A percentile compares a stretch with the other conserved stretches of the same genome.
Conservation (phyloP, 345 rosid genomes). For the Physaria fendleri region DNA sequence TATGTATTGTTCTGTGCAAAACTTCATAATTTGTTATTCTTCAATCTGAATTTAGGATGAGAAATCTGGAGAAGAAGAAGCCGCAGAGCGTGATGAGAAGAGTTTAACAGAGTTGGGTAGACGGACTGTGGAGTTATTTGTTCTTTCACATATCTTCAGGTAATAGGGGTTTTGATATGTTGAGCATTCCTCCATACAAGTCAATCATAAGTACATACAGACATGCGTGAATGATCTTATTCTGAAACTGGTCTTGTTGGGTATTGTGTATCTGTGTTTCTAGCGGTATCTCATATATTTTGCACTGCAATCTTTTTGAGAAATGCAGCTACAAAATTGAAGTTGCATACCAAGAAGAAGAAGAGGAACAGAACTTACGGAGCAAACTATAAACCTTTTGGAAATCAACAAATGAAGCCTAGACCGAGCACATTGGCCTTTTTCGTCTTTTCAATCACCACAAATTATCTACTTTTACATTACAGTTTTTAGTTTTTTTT, state of each 20-base stretch:
- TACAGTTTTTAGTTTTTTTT: no score
- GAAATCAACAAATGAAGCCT: no score
- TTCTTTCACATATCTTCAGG: conserved; percentile 88
- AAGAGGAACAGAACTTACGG: no score
- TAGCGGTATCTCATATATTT: conserved; percentile 20
- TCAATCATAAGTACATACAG: not conserved
- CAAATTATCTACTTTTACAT: no score
- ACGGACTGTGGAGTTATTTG: conserved; percentile 85
- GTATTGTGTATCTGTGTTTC: conserved; percentile 9
- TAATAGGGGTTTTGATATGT: no score
- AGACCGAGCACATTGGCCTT: no score
- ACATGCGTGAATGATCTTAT: conserved; percentile 8
- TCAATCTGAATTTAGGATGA: conserved; percentile 50
- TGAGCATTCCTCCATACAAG: conserved; percentile 7
- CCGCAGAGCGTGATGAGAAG: conserved; percentile 78
- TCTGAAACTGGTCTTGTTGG: conserved; percentile 4
- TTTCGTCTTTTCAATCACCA: no score
- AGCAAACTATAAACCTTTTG: no score
- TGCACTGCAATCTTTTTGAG: conserved; percentile 21
- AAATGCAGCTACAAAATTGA: conserved; percentile 73
- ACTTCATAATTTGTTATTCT: not conserved
- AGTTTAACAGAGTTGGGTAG: conserved; percentile 89
- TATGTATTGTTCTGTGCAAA: not conserved
- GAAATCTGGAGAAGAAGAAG: conserved; percentile 78
- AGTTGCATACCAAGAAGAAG: no score